Evolutionary conservation across 2,329 filamentous ascomycete genomes (phyloP), one percentile per base, ranked within the genome.

Genomic region (Rutstroemia sp.): DNA sequence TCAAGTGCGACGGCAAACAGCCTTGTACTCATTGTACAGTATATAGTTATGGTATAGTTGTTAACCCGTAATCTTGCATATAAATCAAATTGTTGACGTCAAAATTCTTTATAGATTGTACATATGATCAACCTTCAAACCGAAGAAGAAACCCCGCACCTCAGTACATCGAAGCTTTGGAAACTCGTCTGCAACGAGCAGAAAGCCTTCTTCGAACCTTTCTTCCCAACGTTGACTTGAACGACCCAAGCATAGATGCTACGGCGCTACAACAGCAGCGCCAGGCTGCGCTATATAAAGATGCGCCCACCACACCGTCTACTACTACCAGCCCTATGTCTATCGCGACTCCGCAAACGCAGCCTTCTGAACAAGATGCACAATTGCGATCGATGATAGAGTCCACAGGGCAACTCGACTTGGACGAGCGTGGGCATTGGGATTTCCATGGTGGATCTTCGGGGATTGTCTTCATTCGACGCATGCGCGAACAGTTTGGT

Each of bases 391-490:
- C 92, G 27, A 97, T 99, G 92, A 91, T 97, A 57, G 88, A 92
- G 68, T 89, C 89, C 44, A 90, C 92, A 2, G 94, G 92, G 38
- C 88, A 92, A 68, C 78, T 99, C 17, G 92, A 97, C 66, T 78
- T 97, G 37, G 91, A 95, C 65, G 92, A 97, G 64, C 84, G 86
- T 65, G 92, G 92, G 44, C 84, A 94, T 64, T 95, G 91, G 84
- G 92, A 97, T 71, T 99, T 96, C 66, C 90, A 95, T 68, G 94
- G 94, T 48, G 88, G 89, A 61, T 96, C 92, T 0, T 97, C 94
- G 0, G 92, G 92, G 2, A 81, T 92, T 45, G 89, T 92, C 60
- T 99, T 96, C 70, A 80, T 96, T 64, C 82, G 84, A 61, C 84
- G 89, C 54, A 86, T 99, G 80, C 87, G 90, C 65, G 88, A 95